Evolutionary conservation across 257 asterid genomes (phyloP), one percentile per base, ranked within the genome.

Genomic region (Nicotiana sylvestris): DNA sequence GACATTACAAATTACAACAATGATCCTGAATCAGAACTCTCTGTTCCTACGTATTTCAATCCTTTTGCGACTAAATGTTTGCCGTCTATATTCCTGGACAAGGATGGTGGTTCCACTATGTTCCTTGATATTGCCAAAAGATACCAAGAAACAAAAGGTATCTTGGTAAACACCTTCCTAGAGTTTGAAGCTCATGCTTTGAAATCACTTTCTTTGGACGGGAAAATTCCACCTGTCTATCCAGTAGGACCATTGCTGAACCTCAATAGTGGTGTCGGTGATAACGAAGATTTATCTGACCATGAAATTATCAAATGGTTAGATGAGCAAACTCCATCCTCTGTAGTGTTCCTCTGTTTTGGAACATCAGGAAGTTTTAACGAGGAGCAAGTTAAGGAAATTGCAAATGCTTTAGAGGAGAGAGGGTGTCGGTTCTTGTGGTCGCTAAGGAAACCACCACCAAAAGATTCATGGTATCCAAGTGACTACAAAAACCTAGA

Each of bases 241-340:
- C 86, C 94, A 0, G 83, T 92, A 0, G 94, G 94, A 3, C 96
- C 94, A 2, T 72, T 90, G 68, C 6, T 90, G 77, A 84, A 77
- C 76, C 51, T 32, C 21, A 27, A 64, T 6, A 29, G 18, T 29
- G 18, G 69, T 29, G 18, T 64, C 9, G 1, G 18, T 5, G 37
- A 64, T 64, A 64, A 64, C 3, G 39, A 27, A 12, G 68, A 62
- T 29, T 62, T 32, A 4, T 62, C 17, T 62, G 8, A 10, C 6
- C 16, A 4, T 6, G 3, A 62, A 62, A 64, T 64, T 29, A 64
- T 64, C 69, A 64, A 64, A 64, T 64, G 39, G 69, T 64, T 29
- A 64, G 18, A 64, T 64, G n/a, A 7, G 9, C 69, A 29, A 64
- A 29, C 39, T 27, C 69, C n/a, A 64, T 64, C 37, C n/a, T 64